Percentiles rank a stretch among this genome's conserved stretches.
Evolutionary conservation across 129 eudicot genomes (phyloP).

Genomic region (Rutidosis leptorrhynchoides): DNA sequence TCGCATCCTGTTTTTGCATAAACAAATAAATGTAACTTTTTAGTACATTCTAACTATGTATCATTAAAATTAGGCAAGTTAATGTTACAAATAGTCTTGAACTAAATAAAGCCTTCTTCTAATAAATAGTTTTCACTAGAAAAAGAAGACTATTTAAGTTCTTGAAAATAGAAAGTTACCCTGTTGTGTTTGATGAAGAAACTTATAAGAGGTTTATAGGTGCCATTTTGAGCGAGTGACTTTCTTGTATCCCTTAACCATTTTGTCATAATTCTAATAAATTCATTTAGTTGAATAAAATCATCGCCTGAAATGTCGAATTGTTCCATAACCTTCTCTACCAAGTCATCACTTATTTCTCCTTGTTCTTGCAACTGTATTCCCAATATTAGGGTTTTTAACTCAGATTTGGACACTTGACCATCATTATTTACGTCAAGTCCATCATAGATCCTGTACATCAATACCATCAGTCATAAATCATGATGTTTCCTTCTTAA

Average conservation of each 20-base stretch:
- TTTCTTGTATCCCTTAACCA: conserved; percentile 36
- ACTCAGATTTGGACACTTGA: conserved; percentile 42
- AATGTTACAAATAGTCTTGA: background rate
- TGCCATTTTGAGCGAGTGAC: conserved; percentile 12
- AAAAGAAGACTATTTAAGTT: conserved; percentile 6
- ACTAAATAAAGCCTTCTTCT: too few relatives aligned
- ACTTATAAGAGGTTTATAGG: conserved; percentile 27
- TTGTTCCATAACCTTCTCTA: conserved; percentile 38
- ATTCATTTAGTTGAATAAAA: conserved; percentile 44
- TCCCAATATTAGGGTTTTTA: conserved; percentile 50
- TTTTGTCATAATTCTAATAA: conserved; percentile 35
- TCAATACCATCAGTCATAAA: background rate
- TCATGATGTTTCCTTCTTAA: background rate
- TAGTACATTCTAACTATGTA: background rate
- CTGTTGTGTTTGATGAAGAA: conserved; percentile 14
- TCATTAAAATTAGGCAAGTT: conserved; percentile 7
- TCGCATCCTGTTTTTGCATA: conserved; percentile 26
- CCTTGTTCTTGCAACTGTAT: conserved; percentile 44
- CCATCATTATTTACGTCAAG: conserved; percentile 43
- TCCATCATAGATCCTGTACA: conserved; percentile 44
- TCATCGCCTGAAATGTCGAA: conserved; percentile 47
- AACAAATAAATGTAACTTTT: background rate
- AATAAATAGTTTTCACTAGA: background rate
- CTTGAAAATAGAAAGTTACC: conserved; percentile 27
- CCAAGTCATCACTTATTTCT: conserved; percentile 27